These are phyloP conservation scores for Elsinoe batatas DNA, from an alignment of 2,329 filamentous ascomycete species.

Conservation along the genomic window DNA sequence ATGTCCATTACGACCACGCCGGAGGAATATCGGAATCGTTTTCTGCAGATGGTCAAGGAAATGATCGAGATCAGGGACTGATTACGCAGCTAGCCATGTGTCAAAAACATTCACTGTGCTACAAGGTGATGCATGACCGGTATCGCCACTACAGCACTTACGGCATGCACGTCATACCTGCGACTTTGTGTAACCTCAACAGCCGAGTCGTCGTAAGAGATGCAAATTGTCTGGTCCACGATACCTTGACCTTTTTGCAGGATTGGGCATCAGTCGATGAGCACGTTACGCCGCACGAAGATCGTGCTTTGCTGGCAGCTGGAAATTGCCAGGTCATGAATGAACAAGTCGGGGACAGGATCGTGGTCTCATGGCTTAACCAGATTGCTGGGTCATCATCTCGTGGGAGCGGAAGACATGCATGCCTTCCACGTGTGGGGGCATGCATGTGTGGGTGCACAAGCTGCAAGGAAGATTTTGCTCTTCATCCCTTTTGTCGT, in stretches of 20 bases:
- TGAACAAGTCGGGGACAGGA: not conserved
- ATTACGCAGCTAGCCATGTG: not conserved
- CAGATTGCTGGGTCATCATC: not conserved
- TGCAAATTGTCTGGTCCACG: not conserved
- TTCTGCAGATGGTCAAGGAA: slow-evolving; percentile 43
- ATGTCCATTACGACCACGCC: slow-evolving; percentile 68
- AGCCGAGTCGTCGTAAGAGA: not conserved
- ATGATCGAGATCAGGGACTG: slow-evolving; percentile 29
- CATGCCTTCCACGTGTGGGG: not conserved
- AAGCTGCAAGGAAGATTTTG: not conserved
- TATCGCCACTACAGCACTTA: not conserved
- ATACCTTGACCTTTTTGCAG: not conserved
- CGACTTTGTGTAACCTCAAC: not conserved
- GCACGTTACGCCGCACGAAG: too few relatives aligned
- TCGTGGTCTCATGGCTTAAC: not conserved
- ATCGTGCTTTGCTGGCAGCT: too few relatives aligned
- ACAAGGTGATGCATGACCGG: not conserved
- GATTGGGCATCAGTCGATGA: too few relatives aligned
- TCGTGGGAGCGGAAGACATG: not conserved
- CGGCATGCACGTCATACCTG: not conserved
- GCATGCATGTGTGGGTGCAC: not conserved
- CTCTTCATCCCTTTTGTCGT: not conserved
- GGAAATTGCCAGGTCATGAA: not conserved
- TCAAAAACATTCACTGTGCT: not conserved
- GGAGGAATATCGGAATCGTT: slow-evolving; percentile 54